Evolutionary conservation across 148 eudicot species (phyloP).

Genomic region (Camellia lanceoleosa): DNA sequence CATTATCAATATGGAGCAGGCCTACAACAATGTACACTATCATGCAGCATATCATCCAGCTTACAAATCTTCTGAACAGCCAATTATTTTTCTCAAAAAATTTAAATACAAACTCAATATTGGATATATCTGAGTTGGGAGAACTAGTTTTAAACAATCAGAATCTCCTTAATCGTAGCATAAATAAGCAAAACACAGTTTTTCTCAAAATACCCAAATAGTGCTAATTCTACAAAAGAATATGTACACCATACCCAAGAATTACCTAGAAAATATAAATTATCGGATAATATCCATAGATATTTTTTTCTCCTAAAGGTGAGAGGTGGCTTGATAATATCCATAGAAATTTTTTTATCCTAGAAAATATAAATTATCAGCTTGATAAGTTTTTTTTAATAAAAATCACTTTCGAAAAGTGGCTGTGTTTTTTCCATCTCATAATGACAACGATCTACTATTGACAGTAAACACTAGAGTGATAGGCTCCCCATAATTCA

Average conservation of each 20-base stretch:
- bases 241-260: not conserved
- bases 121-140: not conserved
- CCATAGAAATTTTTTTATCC: not conserved
- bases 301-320: not conserved
- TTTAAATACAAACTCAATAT: not conserved
- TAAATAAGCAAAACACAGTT: not conserved
- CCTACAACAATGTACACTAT: not conserved
- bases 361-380: no score
- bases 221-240: not conserved
- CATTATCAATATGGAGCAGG: not conserved
- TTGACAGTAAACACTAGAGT: no score
- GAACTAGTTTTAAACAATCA: not conserved
- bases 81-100: not conserved
- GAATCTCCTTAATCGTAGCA: not conserved
- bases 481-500: no score
- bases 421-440: no score
- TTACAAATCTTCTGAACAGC: not conserved
- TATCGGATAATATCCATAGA: no score
- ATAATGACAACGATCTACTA: no score
- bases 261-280: not conserved
- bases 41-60: not conserved
- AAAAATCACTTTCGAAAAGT: no score
- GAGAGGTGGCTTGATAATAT: not conserved
- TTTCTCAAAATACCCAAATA: not conserved
- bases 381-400: not conserved